Evolutionary conservation across 176 grass and related monocot species (phyloP), one percentile per base, ranked within the genome.

Genomic region (Lolium multiflorum): DNA sequence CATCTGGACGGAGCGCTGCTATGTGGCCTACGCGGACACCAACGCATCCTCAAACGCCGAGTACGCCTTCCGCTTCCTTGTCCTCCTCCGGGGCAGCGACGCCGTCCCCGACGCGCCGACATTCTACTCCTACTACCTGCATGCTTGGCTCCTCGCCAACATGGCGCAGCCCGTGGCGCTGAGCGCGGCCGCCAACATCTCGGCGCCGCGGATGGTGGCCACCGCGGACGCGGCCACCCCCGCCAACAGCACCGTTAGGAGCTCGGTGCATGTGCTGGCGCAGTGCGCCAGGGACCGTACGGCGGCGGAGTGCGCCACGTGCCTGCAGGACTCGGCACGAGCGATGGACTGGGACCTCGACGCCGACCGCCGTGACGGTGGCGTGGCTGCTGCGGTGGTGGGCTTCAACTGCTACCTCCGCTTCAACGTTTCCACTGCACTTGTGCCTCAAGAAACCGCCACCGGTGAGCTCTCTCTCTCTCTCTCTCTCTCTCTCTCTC

Each of bases 331-430:
- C 0, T 71, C 68, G 9, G 68, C 18, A 17, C 18, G 18, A 0
- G 37, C 17, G 10, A 18, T 71, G 38, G 17, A 71, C 38, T 71
- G 68, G 68, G 68, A 44, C 38, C 17, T 71, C 47, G 47, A 48
- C 10, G 47, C 47, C 10, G 47, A 11, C 10, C 9, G 10, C 8
- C 47, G 47, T 9, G 47, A 44, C 47, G 47, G 9, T 8, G 21
- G 71, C 46, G 44, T 74, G 71, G 21, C 13, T 12, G 46, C 44
- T 12, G 71, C 46, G 1, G 44, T 74, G 5, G 44, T 9, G 0
- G 71, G 44, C 20, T 74, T 74, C 71, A 47, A 74, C 44, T 26
- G 71, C n/a, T 74, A 74, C 71, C n/a, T 73, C n/a, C 71, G 71
- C n/a, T 73, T 73, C 71, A n/a, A 74, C 5, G 71, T 74, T 2